Percentiles rank a stretch among this genome's conserved stretches.
Conservation (phyloP, 306 rosid species). For the Fragaria vesca region DNA sequence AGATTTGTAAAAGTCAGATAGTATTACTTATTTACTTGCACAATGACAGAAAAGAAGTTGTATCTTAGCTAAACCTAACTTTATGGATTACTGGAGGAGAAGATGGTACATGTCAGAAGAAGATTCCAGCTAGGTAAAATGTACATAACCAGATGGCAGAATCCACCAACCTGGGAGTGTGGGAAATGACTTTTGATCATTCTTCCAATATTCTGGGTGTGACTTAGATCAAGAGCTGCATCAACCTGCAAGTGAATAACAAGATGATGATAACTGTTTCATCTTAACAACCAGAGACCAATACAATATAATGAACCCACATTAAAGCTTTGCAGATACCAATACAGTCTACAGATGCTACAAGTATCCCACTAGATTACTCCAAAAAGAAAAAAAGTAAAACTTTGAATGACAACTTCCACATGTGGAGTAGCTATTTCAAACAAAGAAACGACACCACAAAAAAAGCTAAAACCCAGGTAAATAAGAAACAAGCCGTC, state of each 20-base stretch:
- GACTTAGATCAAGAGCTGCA: constrained; percentile 99
- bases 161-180: constrained; percentile 81
- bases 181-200: constrained; percentile 98
- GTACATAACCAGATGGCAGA: constrained; percentile 1
- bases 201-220: constrained; percentile 97
- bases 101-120: neutral
- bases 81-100: neutral
- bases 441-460: neutral
- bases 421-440: neutral
- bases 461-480: neutral
- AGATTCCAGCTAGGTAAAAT: constrained; percentile 10
- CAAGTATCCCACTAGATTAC: neutral
- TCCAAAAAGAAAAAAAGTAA: neutral
- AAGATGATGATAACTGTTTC: neutral
- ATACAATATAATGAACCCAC: neutral
- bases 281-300: neutral
- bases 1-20: neutral
- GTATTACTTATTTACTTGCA: neutral
- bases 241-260: constrained; percentile 63
- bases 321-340: neutral
- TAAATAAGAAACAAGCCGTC: neutral
- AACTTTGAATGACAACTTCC: neutral
- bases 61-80: neutral
- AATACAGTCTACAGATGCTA: neutral
- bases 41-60: neutral